Evolutionary conservation across 352 stramenopile species (phyloP).

Genomic region (Phytopythium sindhum): DNA sequence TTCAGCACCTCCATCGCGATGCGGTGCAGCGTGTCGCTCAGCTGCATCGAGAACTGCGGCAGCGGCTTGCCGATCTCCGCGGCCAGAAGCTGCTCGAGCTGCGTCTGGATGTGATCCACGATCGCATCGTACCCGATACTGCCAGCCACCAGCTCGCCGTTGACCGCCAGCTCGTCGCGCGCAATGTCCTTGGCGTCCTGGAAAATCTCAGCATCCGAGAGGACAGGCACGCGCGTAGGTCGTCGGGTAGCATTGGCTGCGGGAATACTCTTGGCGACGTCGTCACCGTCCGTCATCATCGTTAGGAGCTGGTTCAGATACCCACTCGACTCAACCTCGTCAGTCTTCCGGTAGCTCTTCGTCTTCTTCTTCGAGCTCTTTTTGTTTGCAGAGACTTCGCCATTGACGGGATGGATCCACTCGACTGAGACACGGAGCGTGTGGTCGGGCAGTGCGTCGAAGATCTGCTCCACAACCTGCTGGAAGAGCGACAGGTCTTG

Average conservation of each 20-base stretch:
- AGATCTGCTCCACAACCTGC: conserved; percentile 55
- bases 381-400: too few relatives aligned
- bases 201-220: conserved; percentile 58
- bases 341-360: not conserved
- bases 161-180: conserved; percentile 71
- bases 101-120: conserved; percentile 37
- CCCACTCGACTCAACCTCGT: not conserved
- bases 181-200: conserved; percentile 82
- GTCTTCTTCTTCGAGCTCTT: not conserved
- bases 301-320: conserved; percentile 42
- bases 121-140: conserved; percentile 59
- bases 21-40: conserved; percentile 31
- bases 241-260: not conserved
- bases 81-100: conserved; percentile 36
- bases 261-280: not conserved
- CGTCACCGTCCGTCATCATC: conserved; percentile 9
- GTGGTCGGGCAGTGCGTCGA: conserved; percentile 27
- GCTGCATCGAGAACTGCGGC: conserved; percentile 25
- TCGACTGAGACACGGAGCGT: conserved; percentile 36
- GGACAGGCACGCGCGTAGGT: conserved; percentile 12
- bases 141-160: conserved; percentile 43
- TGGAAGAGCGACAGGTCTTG: conserved; percentile 45
- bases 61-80: conserved; percentile 23
- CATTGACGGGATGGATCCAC: conserved; percentile 27
- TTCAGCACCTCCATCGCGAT: conserved; percentile 29